phyloP scores from a whole-genome alignment of 768 basidiomycete genomes.

The Xanthoconium purpureum region DNA sequence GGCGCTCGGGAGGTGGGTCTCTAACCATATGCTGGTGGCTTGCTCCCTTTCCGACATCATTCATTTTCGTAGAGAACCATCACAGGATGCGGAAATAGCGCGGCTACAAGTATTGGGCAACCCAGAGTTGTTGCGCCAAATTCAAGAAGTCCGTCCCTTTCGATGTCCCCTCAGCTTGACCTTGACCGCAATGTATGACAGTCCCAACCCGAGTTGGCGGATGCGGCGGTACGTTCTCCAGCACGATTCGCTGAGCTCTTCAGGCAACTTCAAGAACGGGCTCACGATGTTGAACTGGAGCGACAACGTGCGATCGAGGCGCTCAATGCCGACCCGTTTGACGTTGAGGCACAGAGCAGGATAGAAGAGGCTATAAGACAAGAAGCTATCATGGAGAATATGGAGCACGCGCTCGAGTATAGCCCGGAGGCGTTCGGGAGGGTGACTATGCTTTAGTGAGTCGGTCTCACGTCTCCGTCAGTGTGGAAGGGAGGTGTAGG shows the following conservation, averaged over 20 bases:
- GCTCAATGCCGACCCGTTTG: slow-evolving; percentile 85
- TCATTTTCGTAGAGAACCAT: slow-evolving; percentile 47
- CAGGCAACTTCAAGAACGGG: slow-evolving; percentile 53
- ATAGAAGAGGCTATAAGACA: slow-evolving; percentile 94
- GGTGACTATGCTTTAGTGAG: slow-evolving; percentile 96
- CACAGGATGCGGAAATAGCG: slow-evolving; percentile 88
- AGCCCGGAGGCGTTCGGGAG: slow-evolving; percentile 91
- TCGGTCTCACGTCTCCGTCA: slow-evolving; percentile 14
- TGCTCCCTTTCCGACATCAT: neutral
- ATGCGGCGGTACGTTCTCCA: slow-evolving; percentile 66
- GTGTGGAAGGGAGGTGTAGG: neutral
- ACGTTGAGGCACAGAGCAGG: slow-evolving; percentile 85
- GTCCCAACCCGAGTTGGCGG: slow-evolving; percentile 80
- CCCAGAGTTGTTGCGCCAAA: slow-evolving; percentile 70
- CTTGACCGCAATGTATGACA: slow-evolving; percentile 28
- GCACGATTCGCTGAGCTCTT: slow-evolving; percentile 73
- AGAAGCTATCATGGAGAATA: slow-evolving; percentile 86
- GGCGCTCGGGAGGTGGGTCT: slow-evolving; percentile 38
- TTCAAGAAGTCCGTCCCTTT: slow-evolving; percentile 51
- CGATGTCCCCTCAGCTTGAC: neutral
- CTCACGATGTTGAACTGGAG: slow-evolving; percentile 52
- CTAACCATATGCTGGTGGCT: neutral
- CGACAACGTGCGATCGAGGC: slow-evolving; percentile 59
- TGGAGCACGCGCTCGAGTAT: slow-evolving; percentile 92
- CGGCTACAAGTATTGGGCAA: slow-evolving; percentile 84